Conservation (phyloP, 1,284 basidiomycete genomes). For the Moesziomyces antarcticus region DNA sequence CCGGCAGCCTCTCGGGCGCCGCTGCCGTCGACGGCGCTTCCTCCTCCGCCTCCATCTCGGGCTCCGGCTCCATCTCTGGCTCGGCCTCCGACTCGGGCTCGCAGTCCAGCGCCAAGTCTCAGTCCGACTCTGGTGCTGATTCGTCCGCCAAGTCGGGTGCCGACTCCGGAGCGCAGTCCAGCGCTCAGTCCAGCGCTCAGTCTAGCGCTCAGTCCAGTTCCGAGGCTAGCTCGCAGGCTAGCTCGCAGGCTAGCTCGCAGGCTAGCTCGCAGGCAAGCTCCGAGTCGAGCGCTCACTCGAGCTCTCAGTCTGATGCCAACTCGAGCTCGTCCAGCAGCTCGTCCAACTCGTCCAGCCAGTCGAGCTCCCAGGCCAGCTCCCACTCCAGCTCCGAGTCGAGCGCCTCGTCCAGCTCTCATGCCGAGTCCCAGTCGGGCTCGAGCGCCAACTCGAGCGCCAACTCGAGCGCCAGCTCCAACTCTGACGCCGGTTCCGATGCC, state of each 20-base stretch:
- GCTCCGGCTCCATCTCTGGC: constrained; percentile 26
- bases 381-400: constrained; percentile 7
- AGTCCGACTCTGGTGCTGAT: constrained; percentile 8
- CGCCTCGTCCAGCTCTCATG: constrained; percentile 2
- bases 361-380: constrained; percentile 13
- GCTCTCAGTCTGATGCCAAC: constrained; percentile 4
- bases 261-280: constrained; percentile 1
- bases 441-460: constrained; percentile 6
- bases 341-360: constrained; percentile 11
- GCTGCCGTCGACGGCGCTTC: constrained; percentile 8
- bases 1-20: constrained; percentile 17
- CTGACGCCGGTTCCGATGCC: background rate
- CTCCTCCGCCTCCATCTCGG: constrained; percentile 20
- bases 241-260: background rate
- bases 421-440: constrained; percentile 5
- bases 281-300: constrained; percentile 13
- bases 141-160: constrained; percentile 11
- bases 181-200: constrained; percentile 10
- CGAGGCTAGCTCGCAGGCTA: background rate
- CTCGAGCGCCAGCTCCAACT: background rate
- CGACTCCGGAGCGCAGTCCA: constrained; percentile 9
- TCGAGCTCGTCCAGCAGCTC: constrained; percentile 7
- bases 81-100: constrained; percentile 26
- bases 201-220: constrained; percentile 14
- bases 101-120: constrained; percentile 4